These are phyloP conservation scores for Solioccasus polychromus DNA, from an alignment of 768 basidiomycete species.

Conservation along the genomic window DNA sequence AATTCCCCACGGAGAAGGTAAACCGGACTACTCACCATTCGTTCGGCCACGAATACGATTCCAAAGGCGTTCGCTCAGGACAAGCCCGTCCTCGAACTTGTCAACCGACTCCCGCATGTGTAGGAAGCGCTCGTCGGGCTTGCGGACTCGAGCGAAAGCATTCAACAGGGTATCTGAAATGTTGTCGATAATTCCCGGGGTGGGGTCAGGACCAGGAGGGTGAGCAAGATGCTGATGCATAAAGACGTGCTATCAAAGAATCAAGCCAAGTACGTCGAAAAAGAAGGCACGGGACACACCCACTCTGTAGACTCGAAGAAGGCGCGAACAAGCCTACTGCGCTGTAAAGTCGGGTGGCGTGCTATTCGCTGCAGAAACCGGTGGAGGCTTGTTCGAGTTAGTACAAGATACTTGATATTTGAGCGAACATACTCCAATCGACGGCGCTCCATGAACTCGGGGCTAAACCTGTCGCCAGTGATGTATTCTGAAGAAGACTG, in stretches of 20 bases:
- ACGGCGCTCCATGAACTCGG: slow-evolving; percentile 94
- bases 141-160: slow-evolving; percentile 92
- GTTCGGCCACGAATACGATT: slow-evolving; percentile 75
- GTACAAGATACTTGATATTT: background rate
- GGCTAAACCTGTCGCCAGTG: slow-evolving; percentile 95
- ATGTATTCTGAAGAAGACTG: slow-evolving; percentile 71
- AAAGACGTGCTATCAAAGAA: slow-evolving; percentile 70
- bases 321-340: slow-evolving; percentile 85
- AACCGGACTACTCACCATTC: slow-evolving; percentile 63
- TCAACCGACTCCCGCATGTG: slow-evolving; percentile 90
- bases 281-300: slow-evolving; percentile 47
- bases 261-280: slow-evolving; percentile 2
- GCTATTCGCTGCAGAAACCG: slow-evolving; percentile 88
- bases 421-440: slow-evolving; percentile 69
- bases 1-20: slow-evolving; percentile 38
- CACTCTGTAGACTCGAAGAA: slow-evolving; percentile 99
- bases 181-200: slow-evolving; percentile 85
- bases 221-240: slow-evolving; percentile 97
- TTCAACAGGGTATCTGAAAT: slow-evolving; percentile 95
- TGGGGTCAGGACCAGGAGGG: slow-evolving; percentile 80
- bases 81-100: slow-evolving; percentile 94
- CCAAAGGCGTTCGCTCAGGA: slow-evolving; percentile 77
- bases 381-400: slow-evolving; percentile 60
- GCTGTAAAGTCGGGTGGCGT: slow-evolving; percentile 92
- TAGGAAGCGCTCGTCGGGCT: slow-evolving; percentile 95